Base-by-base conservation (phyloP, 2,329 filamentous ascomycete genomes). In the Monilinia fructicola region DNA sequence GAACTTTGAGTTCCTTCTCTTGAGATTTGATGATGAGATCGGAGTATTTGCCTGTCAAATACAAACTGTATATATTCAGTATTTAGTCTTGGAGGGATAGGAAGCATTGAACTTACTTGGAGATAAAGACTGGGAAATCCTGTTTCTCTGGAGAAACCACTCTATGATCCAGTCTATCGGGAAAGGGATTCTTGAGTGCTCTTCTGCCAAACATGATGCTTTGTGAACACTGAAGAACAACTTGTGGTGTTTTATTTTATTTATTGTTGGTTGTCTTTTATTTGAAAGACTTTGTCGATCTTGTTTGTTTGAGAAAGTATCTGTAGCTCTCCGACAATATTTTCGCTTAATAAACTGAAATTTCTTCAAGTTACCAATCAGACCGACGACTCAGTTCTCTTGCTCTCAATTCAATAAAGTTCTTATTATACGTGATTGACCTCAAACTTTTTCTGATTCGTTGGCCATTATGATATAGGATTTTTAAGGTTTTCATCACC, bases 11-110 rank as follows among this genome's bases (percentile, higher is more conserved):
- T 4, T 62, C 54, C 14, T 48, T 56, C 4, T 58, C 69, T 38
- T 70, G 52, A 50, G 68, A 72, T 38, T 59, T 62, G 35, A 74
- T 69, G 10, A 61, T 65, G 21, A 73, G 23, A 38, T 73, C 69
- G 18, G 67, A 67, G 52, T 71, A 73, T 44, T 67, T 63, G 23
- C 65, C 58, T 3, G 18, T 54, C 1, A 14, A 14, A 28, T 66
- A 63, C 5, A 66, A 50, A 10, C 65, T 66, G n/a, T 50, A 40
- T n/a, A 54, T 40, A 10, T 16, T 50, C 18, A 52, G 31, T 26
- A 26, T 60, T 21, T 50, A 7, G 1, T 42, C 16, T 28, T 9
- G 4, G 11, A 14, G 10, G 11, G 23, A n/a, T 9, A 26, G 3
- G 4, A 12, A 12, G 14, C 10, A 44, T 16, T 23, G 6, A 11